Percentiles rank a stretch among this genome's conserved stretches.
phyloP scores from a whole-genome alignment of 345 rosid genomes.

The Populus deltoides region DNA sequence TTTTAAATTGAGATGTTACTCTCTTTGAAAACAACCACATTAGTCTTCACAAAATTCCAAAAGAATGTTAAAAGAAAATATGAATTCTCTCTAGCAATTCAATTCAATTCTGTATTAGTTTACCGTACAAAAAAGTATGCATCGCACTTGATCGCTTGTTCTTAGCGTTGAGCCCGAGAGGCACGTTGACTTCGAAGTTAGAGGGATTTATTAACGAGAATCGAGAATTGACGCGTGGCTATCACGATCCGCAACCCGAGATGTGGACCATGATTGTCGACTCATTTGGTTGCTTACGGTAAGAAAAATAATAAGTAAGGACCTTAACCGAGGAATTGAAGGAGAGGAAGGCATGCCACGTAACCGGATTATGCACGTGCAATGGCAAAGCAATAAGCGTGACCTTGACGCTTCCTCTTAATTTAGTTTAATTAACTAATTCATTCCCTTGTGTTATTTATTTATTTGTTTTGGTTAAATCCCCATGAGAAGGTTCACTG shows the following conservation, averaged over 20 bases:
- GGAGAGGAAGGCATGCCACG: conserved; percentile 14
- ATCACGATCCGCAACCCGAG: neutral
- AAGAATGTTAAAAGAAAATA: neutral
- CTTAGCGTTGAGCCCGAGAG: neutral
- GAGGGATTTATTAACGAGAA: conserved; percentile 1
- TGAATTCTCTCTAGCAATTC: neutral
- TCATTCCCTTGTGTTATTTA: neutral
- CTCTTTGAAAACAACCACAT: too few species aligned
- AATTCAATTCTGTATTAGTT: neutral
- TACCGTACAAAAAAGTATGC: neutral
- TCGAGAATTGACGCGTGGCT: neutral
- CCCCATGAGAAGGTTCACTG: conserved; percentile 10
- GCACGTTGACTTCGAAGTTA: neutral
- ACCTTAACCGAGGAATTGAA: neutral
- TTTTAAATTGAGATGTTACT: too few species aligned
- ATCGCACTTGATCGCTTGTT: neutral
- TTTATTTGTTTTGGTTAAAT: conserved; percentile 2
- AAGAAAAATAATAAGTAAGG: neutral
- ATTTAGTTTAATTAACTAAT: neutral
- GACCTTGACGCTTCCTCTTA: neutral
- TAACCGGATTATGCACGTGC: conserved; percentile 17
- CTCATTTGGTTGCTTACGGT: neutral
- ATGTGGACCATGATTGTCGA: neutral
- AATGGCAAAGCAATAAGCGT: neutral
- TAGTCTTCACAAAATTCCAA: neutral